Base-by-base conservation (phyloP, 805 yeast genomes). In the Pichia thaimueangensis region DNA sequence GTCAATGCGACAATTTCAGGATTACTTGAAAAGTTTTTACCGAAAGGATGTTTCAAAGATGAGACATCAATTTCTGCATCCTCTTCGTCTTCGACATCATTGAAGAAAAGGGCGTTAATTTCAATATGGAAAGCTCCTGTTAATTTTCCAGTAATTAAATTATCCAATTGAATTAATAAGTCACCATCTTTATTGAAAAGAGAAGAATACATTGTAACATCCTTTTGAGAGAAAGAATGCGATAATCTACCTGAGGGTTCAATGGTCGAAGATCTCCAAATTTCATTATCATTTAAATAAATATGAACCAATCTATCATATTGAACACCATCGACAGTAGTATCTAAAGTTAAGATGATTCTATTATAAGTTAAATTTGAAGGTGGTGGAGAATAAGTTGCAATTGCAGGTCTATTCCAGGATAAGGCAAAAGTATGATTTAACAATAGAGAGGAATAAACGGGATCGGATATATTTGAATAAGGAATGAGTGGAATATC, bases 191-290 rank as follows among this genome's bases (percentile, higher is more conserved):
- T 50, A 5, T 50, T 39, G 57, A 86, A 83, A 27, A 86, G 57
- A 0, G 64, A 49, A 7, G 69, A 52, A 55, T 74, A 85, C 13
- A 64, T 57, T 2, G 88, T 70, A 1, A 85, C 71, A 56, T 87
- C 95, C 56, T 83, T 86, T 24, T 71, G 64, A 42, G 71, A 63
- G 5, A 60, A 53, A 21, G 83, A 74, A 49, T 67, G 73, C 9
- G 73, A 71, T 2, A 63, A 51, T 12, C 54, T 56, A 52, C 80
- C 61, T 43, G 73, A 73, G 1, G 95, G 95, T 60, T 86, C 95
- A 13, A 84, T 78, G 3, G 95, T 87, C 3, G 91, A 81, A 1
- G 86, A 79, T 60, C 95, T 74, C 95, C 95, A 86, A 30, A 86
- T 64, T 48, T 84, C 84, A 13, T 71, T 67, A 25, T 80, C 85